These are phyloP conservation scores for Linnemannia schmuckeri DNA, from an alignment of 192 early-diverging fungal species.

Conservation along the genomic window DNA sequence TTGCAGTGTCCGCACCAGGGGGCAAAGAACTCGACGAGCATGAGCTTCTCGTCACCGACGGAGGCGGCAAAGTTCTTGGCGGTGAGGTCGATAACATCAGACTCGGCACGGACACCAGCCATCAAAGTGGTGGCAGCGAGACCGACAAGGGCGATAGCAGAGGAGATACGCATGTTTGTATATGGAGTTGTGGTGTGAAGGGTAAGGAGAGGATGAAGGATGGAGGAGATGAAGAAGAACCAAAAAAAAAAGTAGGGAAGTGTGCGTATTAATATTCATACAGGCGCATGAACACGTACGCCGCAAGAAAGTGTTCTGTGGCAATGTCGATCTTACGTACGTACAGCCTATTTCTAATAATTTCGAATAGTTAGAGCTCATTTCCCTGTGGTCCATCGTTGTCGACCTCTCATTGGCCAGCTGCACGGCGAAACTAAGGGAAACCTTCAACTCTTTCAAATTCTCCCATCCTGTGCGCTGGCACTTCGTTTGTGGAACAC, in stretches of 20 bases:
- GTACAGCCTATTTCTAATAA: not conserved
- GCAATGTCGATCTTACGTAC: constrained; percentile 1
- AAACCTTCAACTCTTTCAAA: not conserved
- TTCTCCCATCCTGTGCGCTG: not conserved
- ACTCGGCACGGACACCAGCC: constrained; percentile 53
- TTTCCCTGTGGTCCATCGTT: not conserved
- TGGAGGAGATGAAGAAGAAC: constrained; percentile 18
- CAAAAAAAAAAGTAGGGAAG: not conserved
- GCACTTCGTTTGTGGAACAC: constrained; percentile 6
- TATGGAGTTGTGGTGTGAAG: not conserved
- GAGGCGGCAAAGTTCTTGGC: constrained; percentile 73
- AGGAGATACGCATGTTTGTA: constrained; percentile 49
- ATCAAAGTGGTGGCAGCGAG: constrained; percentile 50
- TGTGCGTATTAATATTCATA: not conserved
- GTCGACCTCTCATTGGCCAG: not conserved
- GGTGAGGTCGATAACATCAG: constrained; percentile 69
- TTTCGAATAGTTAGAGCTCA: not conserved
- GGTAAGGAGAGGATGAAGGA: constrained; percentile 16
- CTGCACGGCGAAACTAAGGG: not conserved
- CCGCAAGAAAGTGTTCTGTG: not conserved
- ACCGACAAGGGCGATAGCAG: constrained; percentile 52
- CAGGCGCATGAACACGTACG: not conserved
- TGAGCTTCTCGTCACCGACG: constrained; percentile 74
- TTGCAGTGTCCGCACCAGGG: constrained; percentile 99
- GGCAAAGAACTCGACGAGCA: constrained; percentile 95